Evolutionary conservation across 148 eudicot genomes (phyloP), one percentile per base, ranked within the genome.

Genomic region (Chenopodium album): DNA sequence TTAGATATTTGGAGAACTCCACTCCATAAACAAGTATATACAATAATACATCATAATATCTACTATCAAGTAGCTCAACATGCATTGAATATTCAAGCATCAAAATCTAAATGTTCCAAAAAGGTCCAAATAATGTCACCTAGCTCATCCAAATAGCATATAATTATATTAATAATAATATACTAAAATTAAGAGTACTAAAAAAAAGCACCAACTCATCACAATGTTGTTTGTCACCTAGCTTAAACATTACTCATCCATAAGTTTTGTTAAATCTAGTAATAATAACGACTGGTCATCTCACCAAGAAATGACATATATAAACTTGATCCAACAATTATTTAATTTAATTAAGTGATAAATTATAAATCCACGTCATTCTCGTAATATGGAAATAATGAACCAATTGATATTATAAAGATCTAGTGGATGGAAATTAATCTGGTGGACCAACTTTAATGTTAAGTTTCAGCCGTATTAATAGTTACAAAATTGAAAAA

Each of bases 381-480:
- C 72, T 77, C 70, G 67, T 41, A 14, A 54, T 71, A 9, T 72
- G 71, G 60, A 80, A 80, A 10, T 32, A 80, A 56, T 34, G 48
- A 9, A 31, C 64, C 41, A 46, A 26, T 74, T 48, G n/a, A 66
- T 28, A 29, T 50, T 68, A 19, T 34, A 59, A 66, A 63, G 23
- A 28, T 46, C 78, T 46, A 73, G 22, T 64, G 64, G 74, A 63
- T 71, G 76, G n/a, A 31, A 71, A 82, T 26, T 46, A 63, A 82
- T 26, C 23, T 64, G 47, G 73, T 76, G 80, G 80, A 77, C 72
- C 76, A 31, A 28, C 48, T n/a, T 73, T 37, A 1, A 46, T 48
- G 22, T 28, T 71, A 60, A 26, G n/a, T 28, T 78, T 62, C 50
- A 77, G 46, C 84, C 77, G 63, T 23, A 62, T 71, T 23, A 69